phyloP scores from a whole-genome alignment of 176 grass and related monocot species.

The Alopecurus myosuroides region DNA sequence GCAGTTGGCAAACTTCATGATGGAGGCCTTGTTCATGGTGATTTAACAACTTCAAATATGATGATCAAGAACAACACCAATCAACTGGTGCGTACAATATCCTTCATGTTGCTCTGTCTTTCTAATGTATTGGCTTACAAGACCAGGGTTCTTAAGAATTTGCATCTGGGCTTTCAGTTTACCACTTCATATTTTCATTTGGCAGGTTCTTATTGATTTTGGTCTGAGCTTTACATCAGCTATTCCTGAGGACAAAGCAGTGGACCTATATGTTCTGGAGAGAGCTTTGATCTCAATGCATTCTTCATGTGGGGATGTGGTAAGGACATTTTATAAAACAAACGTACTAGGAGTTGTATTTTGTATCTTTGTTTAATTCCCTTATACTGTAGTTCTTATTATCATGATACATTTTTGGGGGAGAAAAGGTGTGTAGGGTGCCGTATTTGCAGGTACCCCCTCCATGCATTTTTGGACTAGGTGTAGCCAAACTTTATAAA shows the following conservation, averaged over 20 bases:
- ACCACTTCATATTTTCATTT: slow-evolving; percentile 3
- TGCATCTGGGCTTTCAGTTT: neutral
- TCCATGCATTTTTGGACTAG: neutral
- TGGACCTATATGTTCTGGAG: slow-evolving; percentile 92
- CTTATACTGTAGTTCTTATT: neutral
- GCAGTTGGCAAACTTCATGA: slow-evolving; percentile 88
- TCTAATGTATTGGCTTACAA: neutral
- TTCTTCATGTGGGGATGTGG: slow-evolving; percentile 86
- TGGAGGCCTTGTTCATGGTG: slow-evolving; percentile 86
- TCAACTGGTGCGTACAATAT: slow-evolving; percentile 48
- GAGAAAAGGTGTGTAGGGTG: neutral
- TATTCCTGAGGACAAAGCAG: slow-evolving; percentile 90
- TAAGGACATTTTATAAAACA: slow-evolving; percentile 36
- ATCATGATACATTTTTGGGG: neutral
- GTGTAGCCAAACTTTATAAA: neutral
- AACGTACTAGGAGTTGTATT: neutral
- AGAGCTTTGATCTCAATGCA: slow-evolving; percentile 97
- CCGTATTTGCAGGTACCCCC: neutral
- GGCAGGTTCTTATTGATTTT: slow-evolving; percentile 95
- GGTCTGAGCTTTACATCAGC: slow-evolving; percentile 90
- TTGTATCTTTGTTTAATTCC: neutral
- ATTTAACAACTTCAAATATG: slow-evolving; percentile 98
- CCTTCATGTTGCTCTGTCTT: neutral
- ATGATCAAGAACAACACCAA: slow-evolving; percentile 61
- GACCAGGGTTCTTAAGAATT: neutral